Percentiles rank a stretch among this genome's conserved stretches.
Conservation (phyloP, 371 early-diverging fungal species). For the Circinella umbellata region DNA sequence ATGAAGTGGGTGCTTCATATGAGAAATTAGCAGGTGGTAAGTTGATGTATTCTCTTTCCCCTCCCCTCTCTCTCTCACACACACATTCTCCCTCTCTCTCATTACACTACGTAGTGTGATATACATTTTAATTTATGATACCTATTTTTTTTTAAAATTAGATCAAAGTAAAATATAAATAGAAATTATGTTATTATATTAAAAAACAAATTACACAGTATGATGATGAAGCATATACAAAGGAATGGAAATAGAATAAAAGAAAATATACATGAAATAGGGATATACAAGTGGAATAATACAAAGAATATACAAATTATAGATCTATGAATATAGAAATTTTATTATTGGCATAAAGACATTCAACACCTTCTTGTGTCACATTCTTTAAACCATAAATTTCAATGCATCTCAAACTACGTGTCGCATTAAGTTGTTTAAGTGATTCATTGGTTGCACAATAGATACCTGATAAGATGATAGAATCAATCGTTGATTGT, state of each 20-base stretch:
- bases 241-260: neutral
- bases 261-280: neutral
- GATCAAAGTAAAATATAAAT: neutral
- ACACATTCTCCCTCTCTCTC: too few species aligned
- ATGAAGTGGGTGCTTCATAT: conserved; percentile 68
- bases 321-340: conserved; percentile 3
- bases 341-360: conserved; percentile 4
- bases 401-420: neutral
- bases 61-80: too few species aligned
- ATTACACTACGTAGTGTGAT: too few species aligned
- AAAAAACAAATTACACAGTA: too few species aligned
- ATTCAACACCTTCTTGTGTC: neutral
- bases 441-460: neutral
- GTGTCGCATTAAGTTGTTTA: neutral
- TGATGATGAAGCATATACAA: neutral
- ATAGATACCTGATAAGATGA: neutral
- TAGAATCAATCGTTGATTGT: neutral
- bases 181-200: neutral
- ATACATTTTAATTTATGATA: neutral
- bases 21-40: conserved; percentile 29
- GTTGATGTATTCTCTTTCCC: too few species aligned
- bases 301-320: neutral
- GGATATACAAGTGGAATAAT: neutral
- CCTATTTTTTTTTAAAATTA: neutral
- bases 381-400: conserved; percentile 1